A percentile compares a stretch with the other conserved stretches of the same genome.
Conservation (phyloP, 192 early-diverging fungal genomes). For the Globomyces pollinis-pini region DNA sequence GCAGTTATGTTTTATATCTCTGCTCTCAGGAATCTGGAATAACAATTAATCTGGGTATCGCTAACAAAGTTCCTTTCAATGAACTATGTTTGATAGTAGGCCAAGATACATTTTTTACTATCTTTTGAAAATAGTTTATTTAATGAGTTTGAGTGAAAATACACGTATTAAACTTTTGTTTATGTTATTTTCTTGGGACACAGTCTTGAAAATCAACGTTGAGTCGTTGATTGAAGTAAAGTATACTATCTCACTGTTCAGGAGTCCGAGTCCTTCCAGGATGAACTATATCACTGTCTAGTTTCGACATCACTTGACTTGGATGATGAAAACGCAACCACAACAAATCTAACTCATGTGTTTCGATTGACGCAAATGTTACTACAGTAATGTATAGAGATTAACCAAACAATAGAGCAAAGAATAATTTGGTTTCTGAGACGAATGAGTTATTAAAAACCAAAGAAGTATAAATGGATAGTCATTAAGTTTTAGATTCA, state of each 20-base stretch:
- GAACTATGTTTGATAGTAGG: conserved; percentile 11
- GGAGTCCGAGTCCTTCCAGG: neutral
- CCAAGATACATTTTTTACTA: conserved; percentile 1
- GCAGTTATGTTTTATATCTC: neutral
- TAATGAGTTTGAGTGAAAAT: neutral
- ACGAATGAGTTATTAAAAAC: conserved; percentile 26
- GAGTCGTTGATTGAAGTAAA: conserved; percentile 6
- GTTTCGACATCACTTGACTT: neutral
- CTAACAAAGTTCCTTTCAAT: conserved; percentile 8
- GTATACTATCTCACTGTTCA: neutral
- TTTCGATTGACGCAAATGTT: conserved; percentile 35
- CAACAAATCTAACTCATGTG: conserved; percentile 29
- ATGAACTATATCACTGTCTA: neutral
- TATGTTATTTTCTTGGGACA: conserved; percentile 1
- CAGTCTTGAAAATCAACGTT: neutral
- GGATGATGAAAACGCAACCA: conserved; percentile 26
- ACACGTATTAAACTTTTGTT: neutral
- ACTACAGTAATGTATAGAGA: conserved; percentile 48
- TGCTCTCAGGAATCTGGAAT: conserved; percentile 9
- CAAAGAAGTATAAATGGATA: conserved; percentile 22
- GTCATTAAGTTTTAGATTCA: neutral
- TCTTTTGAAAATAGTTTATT: neutral
- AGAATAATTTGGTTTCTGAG: conserved; percentile 33
- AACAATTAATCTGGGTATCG: conserved; percentile 1
- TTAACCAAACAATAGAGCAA: conserved; percentile 23